Evolutionary conservation across 1,284 basidiomycete species (phyloP).

Genomic region (Thelephora terrestris): DNA sequence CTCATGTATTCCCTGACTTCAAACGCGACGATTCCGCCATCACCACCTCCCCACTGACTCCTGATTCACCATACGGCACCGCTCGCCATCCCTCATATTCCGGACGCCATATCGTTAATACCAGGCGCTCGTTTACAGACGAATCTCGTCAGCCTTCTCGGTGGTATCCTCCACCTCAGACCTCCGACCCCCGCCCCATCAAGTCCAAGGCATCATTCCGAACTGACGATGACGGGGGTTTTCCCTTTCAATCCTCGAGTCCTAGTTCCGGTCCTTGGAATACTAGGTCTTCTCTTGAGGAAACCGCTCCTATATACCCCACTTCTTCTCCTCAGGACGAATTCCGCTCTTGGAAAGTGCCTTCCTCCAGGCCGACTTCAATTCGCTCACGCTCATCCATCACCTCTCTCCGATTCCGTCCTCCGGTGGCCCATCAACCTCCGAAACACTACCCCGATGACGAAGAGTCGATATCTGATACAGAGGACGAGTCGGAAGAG

Average conservation of each 20-base stretch:
- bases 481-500: constrained; percentile 1
- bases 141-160: neutral
- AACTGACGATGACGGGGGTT: neutral
- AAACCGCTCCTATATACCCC: constrained; percentile 3
- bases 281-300: constrained; percentile 9
- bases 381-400: neutral
- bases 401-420: neutral
- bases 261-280: constrained; percentile 14
- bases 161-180: neutral
- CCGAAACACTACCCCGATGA: neutral
- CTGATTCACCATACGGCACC: neutral
- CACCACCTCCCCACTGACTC: neutral
- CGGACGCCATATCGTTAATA: neutral
- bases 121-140: neutral
- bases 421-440: neutral
- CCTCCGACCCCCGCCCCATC: neutral
- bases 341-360: neutral
- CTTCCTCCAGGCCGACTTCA: neutral
- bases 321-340: neutral
- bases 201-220: neutral
- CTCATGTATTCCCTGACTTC: neutral
- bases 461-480: neutral
- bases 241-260: constrained; percentile 2
- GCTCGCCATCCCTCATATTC: neutral
- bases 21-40: neutral